phyloP scores from a whole-genome alignment of 2,329 filamentous ascomycete genomes.

The Xylariaceae sp. region DNA sequence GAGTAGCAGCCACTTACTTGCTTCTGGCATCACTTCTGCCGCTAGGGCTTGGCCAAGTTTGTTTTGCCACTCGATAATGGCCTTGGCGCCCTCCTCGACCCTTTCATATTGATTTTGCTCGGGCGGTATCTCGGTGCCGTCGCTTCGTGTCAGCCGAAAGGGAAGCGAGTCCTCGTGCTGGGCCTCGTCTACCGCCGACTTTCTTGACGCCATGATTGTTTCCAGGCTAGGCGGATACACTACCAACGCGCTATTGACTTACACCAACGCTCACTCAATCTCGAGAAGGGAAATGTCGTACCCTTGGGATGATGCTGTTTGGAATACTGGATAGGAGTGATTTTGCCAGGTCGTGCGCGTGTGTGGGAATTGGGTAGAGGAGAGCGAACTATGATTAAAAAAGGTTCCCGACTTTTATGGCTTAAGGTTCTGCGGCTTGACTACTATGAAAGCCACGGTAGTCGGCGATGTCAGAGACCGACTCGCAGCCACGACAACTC shows the following conservation, averaged over 20 bases:
- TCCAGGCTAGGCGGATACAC: neutral
- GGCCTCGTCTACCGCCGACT: constrained; percentile 11
- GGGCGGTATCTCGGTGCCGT: constrained; percentile 16
- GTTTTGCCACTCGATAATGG: constrained; percentile 20
- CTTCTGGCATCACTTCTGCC: constrained; percentile 16
- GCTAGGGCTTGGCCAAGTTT: constrained; percentile 20
- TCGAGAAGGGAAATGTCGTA: too few relatives aligned
- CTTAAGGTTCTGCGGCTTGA: too few relatives aligned
- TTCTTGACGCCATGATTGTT: constrained; percentile 14
- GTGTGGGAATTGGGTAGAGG: too few relatives aligned
- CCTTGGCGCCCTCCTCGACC: constrained; percentile 14
- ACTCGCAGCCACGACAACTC: too few relatives aligned
- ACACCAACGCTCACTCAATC: neutral
- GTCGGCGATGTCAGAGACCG: too few relatives aligned
- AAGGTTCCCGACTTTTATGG: too few relatives aligned
- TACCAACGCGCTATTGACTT: neutral
- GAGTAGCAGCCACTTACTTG: constrained; percentile 6
- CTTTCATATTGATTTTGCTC: constrained; percentile 17
- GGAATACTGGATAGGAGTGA: too few relatives aligned
- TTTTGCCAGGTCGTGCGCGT: too few relatives aligned
- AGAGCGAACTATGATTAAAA: too few relatives aligned
- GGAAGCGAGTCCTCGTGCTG: constrained; percentile 7
- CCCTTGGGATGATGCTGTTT: too few relatives aligned
- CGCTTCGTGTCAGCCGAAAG: constrained; percentile 14
- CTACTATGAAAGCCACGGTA: too few relatives aligned